Evolutionary conservation across 306 rosid genomes (phyloP), one percentile per base, ranked within the genome.

Genomic region (Prunus mira): DNA sequence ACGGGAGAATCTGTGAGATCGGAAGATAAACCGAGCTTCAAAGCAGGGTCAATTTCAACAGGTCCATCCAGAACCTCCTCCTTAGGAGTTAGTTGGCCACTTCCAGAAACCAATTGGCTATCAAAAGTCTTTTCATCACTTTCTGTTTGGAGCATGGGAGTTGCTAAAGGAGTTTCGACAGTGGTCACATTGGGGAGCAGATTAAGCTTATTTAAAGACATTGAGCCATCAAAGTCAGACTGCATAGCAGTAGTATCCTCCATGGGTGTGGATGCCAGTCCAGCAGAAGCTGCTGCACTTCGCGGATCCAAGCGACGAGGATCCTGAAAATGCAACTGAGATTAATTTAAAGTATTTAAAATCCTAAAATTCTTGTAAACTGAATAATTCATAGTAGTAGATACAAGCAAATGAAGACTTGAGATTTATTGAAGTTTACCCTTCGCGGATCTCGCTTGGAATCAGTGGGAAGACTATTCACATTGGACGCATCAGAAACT

Each of bases 271-370:
- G 90, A 74, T 62, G 85, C 71, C 72, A 65, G 88, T 63, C 85
- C 90, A 75, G 85, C 66, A 77, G 81, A 77, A 58, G 76, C 85
- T 3, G 84, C 80, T 67, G 79, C 82, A 71, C 93, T 93, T 20
- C 99, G 90, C 3, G 99, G 99, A 95, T 95, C 99, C 45, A 88
- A 77, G 69, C 99, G 97, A 74, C 99, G 99, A 57, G 99, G 99
- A 84, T 92, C 99, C 99, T 95, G 88, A 83, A 85, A 89, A 43
- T 67, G 72, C 69, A 38, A 78, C 72, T 51, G 58, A 65, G 57
- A 6, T 56, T 34, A 77, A 43, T 79, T 79, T 34, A 74, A 78
- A 50, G 66, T 30, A 75, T 64, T 52, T 32, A 62, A 73, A 72
- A 5, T 62, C 32, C 57, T 60, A 17, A 81, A 76, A 43, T 51